These are phyloP conservation scores for Exophiala sideris DNA, from an alignment of 2,329 filamentous ascomycete species.

Conservation along the genomic window DNA sequence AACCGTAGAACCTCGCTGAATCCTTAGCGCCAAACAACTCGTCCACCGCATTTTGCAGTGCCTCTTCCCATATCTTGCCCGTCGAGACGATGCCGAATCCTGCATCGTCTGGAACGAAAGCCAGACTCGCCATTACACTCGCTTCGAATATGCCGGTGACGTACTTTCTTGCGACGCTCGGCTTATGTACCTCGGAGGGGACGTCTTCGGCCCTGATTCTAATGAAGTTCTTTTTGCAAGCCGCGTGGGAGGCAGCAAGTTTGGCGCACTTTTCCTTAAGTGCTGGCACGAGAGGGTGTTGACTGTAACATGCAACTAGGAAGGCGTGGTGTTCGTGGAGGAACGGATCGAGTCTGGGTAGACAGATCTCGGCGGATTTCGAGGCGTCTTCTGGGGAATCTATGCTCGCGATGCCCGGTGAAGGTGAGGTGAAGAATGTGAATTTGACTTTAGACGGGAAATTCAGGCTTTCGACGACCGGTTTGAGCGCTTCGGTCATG, in stretches of 20 bases:
- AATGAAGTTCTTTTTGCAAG: too few relatives aligned
- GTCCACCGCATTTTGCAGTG: constrained; percentile 64
- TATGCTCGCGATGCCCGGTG: constrained; percentile 67
- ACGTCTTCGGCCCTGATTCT: too few relatives aligned
- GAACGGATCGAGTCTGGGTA: constrained; percentile 50
- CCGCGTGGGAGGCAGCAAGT: constrained; percentile 1
- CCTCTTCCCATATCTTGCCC: constrained; percentile 74
- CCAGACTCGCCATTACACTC: constrained; percentile 64
- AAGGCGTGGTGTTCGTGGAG: constrained; percentile 62
- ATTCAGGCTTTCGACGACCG: constrained; percentile 38
- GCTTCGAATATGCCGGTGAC: constrained; percentile 87
- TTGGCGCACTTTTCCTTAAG: too few relatives aligned
- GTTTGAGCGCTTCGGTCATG: constrained; percentile 43
- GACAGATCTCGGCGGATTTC: constrained; percentile 60
- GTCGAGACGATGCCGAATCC: constrained; percentile 86
- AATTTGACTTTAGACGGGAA: constrained; percentile 43
- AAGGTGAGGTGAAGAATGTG: constrained; percentile 61
- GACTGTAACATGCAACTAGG: constrained; percentile 83
- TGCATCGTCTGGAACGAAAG: constrained; percentile 43
- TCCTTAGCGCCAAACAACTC: constrained; percentile 53
- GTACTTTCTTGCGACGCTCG: constrained; percentile 41
- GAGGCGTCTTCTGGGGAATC: constrained; percentile 68
- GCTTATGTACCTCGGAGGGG: too few relatives aligned
- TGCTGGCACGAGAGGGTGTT: too few relatives aligned
- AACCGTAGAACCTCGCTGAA: constrained; percentile 66